Evolutionary conservation across 257 asterid species (phyloP).

Genomic region (Oldenlandia corymbosa): DNA sequence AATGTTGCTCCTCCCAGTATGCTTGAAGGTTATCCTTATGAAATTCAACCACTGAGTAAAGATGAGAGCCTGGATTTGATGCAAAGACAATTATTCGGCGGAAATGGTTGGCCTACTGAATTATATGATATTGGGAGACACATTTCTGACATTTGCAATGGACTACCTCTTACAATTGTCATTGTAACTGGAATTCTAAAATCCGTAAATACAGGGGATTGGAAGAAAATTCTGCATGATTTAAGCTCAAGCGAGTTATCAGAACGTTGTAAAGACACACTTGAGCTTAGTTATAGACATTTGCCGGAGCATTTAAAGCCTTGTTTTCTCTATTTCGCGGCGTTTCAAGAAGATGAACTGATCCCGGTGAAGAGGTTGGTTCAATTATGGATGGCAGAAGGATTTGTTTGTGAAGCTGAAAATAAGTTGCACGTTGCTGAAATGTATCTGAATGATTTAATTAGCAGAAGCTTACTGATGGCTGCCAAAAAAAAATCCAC

Average conservation of each 20-base stretch:
- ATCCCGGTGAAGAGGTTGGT: neutral
- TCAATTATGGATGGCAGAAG: constrained; percentile 12
- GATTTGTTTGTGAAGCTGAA: neutral
- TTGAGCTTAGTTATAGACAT: constrained; percentile 13
- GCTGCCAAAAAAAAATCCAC: neutral
- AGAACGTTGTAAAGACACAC: neutral
- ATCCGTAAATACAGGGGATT: neutral
- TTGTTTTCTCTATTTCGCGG: constrained; percentile 10
- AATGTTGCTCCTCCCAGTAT: neutral
- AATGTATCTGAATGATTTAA: neutral
- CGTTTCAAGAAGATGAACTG: neutral
- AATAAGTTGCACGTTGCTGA: neutral
- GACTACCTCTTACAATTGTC: too few species aligned
- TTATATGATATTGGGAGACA: neutral
- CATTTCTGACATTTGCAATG: neutral
- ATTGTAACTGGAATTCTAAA: too few species aligned
- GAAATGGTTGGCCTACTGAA: neutral
- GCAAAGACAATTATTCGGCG: neutral
- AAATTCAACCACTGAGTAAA: neutral
- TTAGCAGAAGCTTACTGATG: neutral
- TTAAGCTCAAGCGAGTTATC: neutral
- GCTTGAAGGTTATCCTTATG: neutral
- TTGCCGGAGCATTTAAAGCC: constrained; percentile 4
- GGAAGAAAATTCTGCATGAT: neutral
- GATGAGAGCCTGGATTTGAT: neutral